These are phyloP conservation scores for Begonia masoniana DNA, from an alignment of 306 rosid genomes.

Conservation along the genomic window DNA sequence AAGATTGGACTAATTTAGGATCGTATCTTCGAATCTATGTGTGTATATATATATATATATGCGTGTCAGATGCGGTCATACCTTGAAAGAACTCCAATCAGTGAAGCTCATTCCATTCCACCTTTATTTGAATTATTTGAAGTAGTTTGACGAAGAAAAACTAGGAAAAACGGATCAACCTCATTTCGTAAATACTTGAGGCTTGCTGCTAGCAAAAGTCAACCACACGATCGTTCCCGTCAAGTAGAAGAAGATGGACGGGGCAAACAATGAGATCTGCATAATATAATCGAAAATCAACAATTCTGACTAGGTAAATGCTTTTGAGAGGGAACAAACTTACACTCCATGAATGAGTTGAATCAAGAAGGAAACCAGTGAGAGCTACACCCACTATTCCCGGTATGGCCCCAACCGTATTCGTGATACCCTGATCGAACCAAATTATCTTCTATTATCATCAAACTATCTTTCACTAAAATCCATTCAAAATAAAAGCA, in stretches of 20 bases:
- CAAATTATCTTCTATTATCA: neutral
- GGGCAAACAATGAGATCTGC: slow-evolving; percentile 79
- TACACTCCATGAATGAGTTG: slow-evolving; percentile 98
- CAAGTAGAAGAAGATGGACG: slow-evolving; percentile 93
- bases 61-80: too few species aligned
- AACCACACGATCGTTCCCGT: slow-evolving; percentile 77
- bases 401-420: slow-evolving; percentile 87
- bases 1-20: too few species aligned
- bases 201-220: slow-evolving; percentile 87
- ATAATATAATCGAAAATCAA: slow-evolving; percentile 11
- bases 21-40: too few species aligned
- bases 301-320: neutral
- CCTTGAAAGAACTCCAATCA: too few species aligned
- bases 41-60: too few species aligned
- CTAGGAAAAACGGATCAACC: slow-evolving; percentile 15
- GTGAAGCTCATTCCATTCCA: too few species aligned
- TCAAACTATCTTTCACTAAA: slow-evolving; percentile 5
- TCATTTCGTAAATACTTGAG: slow-evolving; percentile 54
- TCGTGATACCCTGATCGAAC: slow-evolving; percentile 66
- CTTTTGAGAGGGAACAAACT: slow-evolving; percentile 20
- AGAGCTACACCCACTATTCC: slow-evolving; percentile 91
- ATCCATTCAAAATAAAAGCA: slow-evolving; percentile 1
- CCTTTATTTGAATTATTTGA: too few species aligned
- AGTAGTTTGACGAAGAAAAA: too few species aligned
- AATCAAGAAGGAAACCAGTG: slow-evolving; percentile 87